Evolutionary conservation across 257 asterid species (phyloP).

Genomic region (Primulina huaijiensis): DNA sequence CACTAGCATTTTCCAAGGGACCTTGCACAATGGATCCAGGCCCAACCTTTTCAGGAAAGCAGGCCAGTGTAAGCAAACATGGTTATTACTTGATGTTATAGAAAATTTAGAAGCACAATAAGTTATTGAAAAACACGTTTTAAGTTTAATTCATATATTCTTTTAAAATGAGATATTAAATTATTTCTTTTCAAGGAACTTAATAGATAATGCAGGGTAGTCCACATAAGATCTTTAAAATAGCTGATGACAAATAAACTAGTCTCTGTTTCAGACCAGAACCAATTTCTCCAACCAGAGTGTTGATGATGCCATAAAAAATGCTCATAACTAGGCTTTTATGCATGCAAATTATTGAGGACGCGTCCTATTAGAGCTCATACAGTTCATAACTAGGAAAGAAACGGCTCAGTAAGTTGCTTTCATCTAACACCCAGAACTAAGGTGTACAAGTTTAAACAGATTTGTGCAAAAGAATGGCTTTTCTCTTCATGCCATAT

Average conservation of each 20-base stretch:
- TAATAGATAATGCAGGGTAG: conserved; percentile 2
- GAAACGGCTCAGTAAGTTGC: background rate
- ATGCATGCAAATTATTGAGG: background rate
- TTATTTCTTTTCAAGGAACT: background rate
- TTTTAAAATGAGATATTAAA: conserved; percentile 3
- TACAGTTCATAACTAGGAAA: background rate
- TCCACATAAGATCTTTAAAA: background rate
- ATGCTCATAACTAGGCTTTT: background rate
- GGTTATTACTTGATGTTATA: conserved; percentile 10
- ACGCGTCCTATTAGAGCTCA: too few species aligned
- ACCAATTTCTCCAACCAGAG: conserved; percentile 4
- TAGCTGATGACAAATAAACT: background rate
- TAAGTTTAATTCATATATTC: background rate
- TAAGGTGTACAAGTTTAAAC: too few species aligned
- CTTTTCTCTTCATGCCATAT: background rate
- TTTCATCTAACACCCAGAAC: background rate
- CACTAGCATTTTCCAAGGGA: conserved; percentile 60
- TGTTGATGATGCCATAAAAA: background rate
- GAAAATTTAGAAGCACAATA: conserved; percentile 17
- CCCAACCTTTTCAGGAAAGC: conserved; percentile 60
- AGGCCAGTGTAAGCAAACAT: conserved; percentile 28
- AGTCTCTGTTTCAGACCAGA: background rate
- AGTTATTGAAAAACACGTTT: conserved; percentile 2
- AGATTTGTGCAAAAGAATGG: background rate
- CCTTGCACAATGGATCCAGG: conserved; percentile 81